These are phyloP conservation scores for Aspergillus fischeri DNA, from an alignment of 2,329 filamentous ascomycete genomes.

Conservation along the genomic window DNA sequence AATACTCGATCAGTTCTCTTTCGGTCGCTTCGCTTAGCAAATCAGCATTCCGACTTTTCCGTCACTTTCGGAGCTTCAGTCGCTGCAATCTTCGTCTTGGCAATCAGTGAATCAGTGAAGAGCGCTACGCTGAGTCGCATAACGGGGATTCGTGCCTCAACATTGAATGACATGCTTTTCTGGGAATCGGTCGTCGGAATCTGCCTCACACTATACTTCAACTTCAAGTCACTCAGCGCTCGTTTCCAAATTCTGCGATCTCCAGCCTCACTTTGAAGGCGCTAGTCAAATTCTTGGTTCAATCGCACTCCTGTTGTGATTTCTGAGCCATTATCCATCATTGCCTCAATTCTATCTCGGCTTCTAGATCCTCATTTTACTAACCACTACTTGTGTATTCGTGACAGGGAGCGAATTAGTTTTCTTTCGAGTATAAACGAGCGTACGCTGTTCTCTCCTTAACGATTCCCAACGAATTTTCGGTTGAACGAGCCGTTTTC, in stretches of 20 bases:
- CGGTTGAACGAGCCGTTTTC: constrained; percentile 33
- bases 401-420: constrained; percentile 25
- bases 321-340: background rate
- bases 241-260: background rate
- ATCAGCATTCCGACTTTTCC: background rate
- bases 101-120: constrained; percentile 2
- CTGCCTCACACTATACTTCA: background rate
- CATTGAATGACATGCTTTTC: background rate
- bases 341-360: background rate
- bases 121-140: constrained; percentile 4
- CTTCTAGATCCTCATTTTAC: constrained; percentile 3
- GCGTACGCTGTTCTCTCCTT: constrained; percentile 35
- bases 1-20: background rate
- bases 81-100: constrained; percentile 7
- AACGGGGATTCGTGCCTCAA: background rate
- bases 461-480: constrained; percentile 39
- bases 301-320: background rate
- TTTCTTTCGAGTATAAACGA: constrained; percentile 31
- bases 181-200: background rate
- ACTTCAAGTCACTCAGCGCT: background rate
- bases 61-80: background rate
- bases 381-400: constrained; percentile 4
- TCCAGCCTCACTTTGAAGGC: background rate
- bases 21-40: background rate
- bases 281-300: background rate